Percentiles rank a stretch among this genome's conserved stretches.
Evolutionary conservation across 2,329 filamentous ascomycete genomes (phyloP).

Genomic region (Trichoderma brevicompactum): DNA sequence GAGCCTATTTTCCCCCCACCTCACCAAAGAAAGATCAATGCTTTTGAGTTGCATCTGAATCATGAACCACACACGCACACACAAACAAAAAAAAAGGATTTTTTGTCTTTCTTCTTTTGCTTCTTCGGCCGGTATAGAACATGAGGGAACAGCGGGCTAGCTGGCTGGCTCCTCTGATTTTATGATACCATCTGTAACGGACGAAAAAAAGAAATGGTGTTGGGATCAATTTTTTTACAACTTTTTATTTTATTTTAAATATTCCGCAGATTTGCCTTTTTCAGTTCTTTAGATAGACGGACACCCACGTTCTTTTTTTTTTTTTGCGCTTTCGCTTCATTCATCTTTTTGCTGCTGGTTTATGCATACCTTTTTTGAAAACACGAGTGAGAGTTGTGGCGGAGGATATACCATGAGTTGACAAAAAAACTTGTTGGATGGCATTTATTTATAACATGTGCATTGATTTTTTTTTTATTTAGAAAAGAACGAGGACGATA

Average conservation of each 20-base stretch:
- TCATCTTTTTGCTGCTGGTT: not conserved
- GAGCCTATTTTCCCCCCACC: not conserved
- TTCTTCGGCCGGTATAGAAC: conserved; percentile 24
- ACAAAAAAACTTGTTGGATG: conserved; percentile 19
- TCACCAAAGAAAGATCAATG: not conserved
- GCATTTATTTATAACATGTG: not conserved
- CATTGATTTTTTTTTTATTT: not conserved
- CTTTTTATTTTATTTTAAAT: not conserved
- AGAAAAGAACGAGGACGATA: not conserved
- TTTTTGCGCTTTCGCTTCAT: not conserved
- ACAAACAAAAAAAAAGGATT: not conserved
- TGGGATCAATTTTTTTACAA: conserved; percentile 13
- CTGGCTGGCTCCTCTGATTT: conserved; percentile 28
- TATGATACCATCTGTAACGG: conserved; percentile 27
- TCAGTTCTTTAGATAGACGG: conserved; percentile 25
- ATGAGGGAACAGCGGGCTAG: conserved; percentile 27
- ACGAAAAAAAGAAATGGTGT: conserved; percentile 24
- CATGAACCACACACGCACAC: not conserved
- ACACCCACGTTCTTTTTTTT: conserved; percentile 27
- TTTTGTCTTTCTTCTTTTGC: not conserved
- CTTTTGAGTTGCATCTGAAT: not conserved
- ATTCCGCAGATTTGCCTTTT: conserved; percentile 1
- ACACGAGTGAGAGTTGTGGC: not conserved
- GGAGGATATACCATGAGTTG: conserved; percentile 31
- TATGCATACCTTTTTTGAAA: conserved; percentile 5